These are phyloP conservation scores for Stephania yunnanensis DNA, from an alignment of 164 flowering plant genomes.

Conservation along the genomic window DNA sequence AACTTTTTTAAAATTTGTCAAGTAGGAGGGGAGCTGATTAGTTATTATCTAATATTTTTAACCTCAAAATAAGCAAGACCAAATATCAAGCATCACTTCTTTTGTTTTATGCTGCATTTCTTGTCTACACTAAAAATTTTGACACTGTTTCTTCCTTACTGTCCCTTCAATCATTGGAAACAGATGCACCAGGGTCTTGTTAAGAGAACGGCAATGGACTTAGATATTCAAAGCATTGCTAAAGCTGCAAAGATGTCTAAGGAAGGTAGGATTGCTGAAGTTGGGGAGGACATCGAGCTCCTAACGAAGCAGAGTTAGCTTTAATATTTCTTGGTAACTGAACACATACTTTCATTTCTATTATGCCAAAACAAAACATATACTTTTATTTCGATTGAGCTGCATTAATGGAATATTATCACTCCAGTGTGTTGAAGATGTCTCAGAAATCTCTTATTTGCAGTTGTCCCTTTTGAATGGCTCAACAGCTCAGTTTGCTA, in stretches of 20 bases:
- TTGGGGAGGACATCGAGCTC: slow-evolving; percentile 75
- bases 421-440: not conserved
- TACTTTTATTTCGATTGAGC: not conserved
- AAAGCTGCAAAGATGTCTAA: slow-evolving; percentile 68
- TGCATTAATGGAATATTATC: not conserved
- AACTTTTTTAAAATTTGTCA: too few species aligned
- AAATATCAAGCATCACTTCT: too few species aligned
- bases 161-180: slow-evolving; percentile 5
- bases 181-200: slow-evolving; percentile 90
- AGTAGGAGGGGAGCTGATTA: too few species aligned
- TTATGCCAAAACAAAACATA: too few species aligned
- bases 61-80: too few species aligned
- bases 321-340: not conserved
- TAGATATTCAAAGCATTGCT: slow-evolving; percentile 71
- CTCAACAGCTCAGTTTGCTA: not conserved
- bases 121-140: not conserved
- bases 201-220: slow-evolving; percentile 72
- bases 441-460: not conserved
- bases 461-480: not conserved
- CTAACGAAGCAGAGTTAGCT: slow-evolving; percentile 22
- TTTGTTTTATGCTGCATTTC: not conserved
- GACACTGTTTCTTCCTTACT: not conserved
- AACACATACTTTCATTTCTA: not conserved
- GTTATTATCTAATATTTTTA: too few species aligned
- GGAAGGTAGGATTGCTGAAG: slow-evolving; percentile 74